Base-by-base conservation (phyloP, 768 basidiomycete genomes). In the Leccinum truebloodii region DNA sequence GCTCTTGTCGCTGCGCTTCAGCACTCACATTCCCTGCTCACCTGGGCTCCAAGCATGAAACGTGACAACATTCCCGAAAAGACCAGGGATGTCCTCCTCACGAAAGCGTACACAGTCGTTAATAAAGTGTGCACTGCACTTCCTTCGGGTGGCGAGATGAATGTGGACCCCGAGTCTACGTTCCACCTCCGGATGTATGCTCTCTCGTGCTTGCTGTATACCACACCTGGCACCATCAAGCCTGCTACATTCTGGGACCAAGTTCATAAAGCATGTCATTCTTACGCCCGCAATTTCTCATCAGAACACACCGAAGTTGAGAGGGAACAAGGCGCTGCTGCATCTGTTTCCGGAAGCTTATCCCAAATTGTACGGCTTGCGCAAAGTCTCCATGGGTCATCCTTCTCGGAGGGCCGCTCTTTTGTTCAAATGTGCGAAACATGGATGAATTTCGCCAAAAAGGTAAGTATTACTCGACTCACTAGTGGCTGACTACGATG, bases 181-280 rank as follows among this genome's bases (percentile, higher is more conserved):
- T 79, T 79, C 63, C 67, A 68, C 20, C 75, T 82, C 26, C 75
- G 81, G 50, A 58, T 78, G 71, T 71, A 80, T 69, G 73, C 73
- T 5, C 70, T 88, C 76, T 71, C 83, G 69, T 67, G 74, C 79
- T 62, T 82, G 65, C 59, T 87, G 10, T 75, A 77, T 57, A 82
- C 86, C 6, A 78, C 80, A 68, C 78, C 26, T 77, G 83, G 32
- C 77, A 81, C 39, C 65, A 63, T 81, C 28, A 79, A 83, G 52
- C 73, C 86, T 3, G 75, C 76, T 52, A 81, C 79, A 0, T 88
- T 92, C 69, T 91, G 90, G 90, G 86, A 88, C 52, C 91, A 92
- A 66, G 78, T 73, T 70, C 28, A 77, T 78, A 59, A 86, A 82
- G 63, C 83, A 78, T 67, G 77, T 78, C 22, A 76, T 69, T 14